Evolutionary conservation across 2,329 filamentous ascomycete genomes (phyloP), one percentile per base, ranked within the genome.

Genomic region (Cladosporium sp.): DNA sequence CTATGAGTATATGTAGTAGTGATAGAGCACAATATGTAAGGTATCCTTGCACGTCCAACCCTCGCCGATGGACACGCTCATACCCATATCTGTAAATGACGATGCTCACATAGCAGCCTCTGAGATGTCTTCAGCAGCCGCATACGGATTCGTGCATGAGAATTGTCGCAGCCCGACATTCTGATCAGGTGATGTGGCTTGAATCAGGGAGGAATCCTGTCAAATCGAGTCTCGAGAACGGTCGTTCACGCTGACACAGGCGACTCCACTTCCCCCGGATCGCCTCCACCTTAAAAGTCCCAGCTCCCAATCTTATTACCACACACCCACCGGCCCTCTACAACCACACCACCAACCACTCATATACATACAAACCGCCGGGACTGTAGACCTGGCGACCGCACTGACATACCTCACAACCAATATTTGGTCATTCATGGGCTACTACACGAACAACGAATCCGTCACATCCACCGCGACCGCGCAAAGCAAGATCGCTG

Each of bases 401-500:
- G 7, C 2, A 34, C 13, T 23, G 34, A 26, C 34, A 26, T 10
- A 25, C 34, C 16, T 5, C 32, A 58, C 23, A 26, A 14, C 6
- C 23, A 1, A 46, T 28, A 58, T n/a, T 36, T 57, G 36, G 56
- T 56, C 60, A 63, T 63, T 36, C 43, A 63, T 63, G 60, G 60
- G 60, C 60, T 63, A 63, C 60, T 63, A 63, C 60, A 63, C 48
- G 60, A 53, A 46, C 58, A 51, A 49, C 59, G 59, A 62, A 62
- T 26, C 30, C 60, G 60, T 56, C 30, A 46, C 60, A 56, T 30
- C 49, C 23, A 51, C n/a, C 49, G 49, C 60, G 21, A 26, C 58
- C 60, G 60, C 60, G 49, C 60, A 63, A 16, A 56, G 25, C 60
- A 63, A 63, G 49, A 56, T 56, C 60, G 60, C 48, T 49, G 60